phyloP scores from a whole-genome alignment of 2,329 filamentous ascomycete genomes.

The Paracoccidioides lutzii region DNA sequence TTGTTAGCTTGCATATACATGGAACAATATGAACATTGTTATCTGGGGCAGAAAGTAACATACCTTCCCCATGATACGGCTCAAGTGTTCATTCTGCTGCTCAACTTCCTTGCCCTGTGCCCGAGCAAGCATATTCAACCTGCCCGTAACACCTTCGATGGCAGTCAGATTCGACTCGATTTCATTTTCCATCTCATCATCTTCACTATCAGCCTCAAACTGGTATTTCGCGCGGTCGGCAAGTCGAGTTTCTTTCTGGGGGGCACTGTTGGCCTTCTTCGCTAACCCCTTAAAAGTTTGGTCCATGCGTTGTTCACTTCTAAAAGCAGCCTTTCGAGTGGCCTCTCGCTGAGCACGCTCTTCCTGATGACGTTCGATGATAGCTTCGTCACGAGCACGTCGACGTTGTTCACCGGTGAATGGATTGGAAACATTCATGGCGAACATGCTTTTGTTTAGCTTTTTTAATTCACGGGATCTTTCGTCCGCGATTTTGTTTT shows the following conservation, averaged over 20 bases:
- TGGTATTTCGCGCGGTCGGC: conserved; percentile 60
- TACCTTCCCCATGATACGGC: conserved; percentile 67
- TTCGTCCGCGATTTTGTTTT: conserved; percentile 64
- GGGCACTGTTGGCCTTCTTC: conserved; percentile 36
- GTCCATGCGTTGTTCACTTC: conserved; percentile 46
- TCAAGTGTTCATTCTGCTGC: conserved; percentile 63
- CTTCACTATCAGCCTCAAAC: conserved; percentile 62
- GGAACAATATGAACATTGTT: background rate
- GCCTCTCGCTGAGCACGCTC: conserved; percentile 46
- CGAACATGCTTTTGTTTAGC: conserved; percentile 83
- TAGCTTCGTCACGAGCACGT: conserved; percentile 51
- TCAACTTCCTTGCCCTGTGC: conserved; percentile 66
- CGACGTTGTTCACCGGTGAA: conserved; percentile 59
- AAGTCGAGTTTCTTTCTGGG: conserved; percentile 38
- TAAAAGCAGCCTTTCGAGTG: conserved; percentile 42
- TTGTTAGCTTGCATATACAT: conserved; percentile 13
- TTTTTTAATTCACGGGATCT: conserved; percentile 73
- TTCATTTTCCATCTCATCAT: conserved; percentile 57
- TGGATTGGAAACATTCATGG: conserved; percentile 62
- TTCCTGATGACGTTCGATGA: conserved; percentile 51
- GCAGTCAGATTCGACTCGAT: conserved; percentile 54
- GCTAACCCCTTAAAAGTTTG: conserved; percentile 53
- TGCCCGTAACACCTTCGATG: conserved; percentile 48
- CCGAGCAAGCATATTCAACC: conserved; percentile 59
- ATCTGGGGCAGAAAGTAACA: conserved; percentile 13